Evolutionary conservation across 164 flowering plant genomes (phyloP).

Genomic region (Stephania cephalantha): DNA sequence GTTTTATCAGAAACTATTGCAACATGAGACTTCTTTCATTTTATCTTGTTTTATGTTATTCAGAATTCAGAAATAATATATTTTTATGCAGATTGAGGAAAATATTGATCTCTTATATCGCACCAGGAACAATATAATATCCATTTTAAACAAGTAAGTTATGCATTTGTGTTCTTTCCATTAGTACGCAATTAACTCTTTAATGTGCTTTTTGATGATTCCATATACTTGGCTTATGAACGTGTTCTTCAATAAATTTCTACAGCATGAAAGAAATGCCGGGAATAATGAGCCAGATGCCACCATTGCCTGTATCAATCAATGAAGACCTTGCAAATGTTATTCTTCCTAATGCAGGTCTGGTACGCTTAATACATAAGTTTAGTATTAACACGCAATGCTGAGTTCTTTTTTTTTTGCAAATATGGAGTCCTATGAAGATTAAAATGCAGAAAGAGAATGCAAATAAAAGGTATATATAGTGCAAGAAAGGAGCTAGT

Average conservation of each 20-base stretch:
- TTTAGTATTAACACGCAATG: not conserved
- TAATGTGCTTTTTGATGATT: not conserved
- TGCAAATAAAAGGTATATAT: not conserved
- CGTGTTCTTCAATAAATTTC: slow-evolving; percentile 3
- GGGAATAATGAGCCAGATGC: slow-evolving; percentile 87
- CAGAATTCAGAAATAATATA: not conserved
- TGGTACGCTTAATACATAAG: slow-evolving; percentile 31
- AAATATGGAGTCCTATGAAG: not conserved
- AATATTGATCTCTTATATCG: slow-evolving; percentile 64
- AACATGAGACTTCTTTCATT: not conserved
- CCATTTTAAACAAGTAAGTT: slow-evolving; percentile 66
- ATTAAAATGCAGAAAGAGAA: not conserved
- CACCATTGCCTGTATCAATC: slow-evolving; percentile 62
- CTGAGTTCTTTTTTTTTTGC: not conserved
- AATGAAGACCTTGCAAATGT: slow-evolving; percentile 66
- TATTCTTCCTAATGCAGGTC: slow-evolving; percentile 45
- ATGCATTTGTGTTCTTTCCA: not conserved
- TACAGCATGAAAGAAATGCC: slow-evolving; percentile 80
- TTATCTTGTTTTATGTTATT: slow-evolving; percentile 5
- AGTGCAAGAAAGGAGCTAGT: no score
- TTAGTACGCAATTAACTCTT: not conserved
- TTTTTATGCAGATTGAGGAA: slow-evolving; percentile 57
- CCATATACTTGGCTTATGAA: not conserved
- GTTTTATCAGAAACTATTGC: not conserved
- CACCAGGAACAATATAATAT: slow-evolving; percentile 56